Base-by-base conservation (phyloP, 495 filamentous ascomycete species). In the Sordaria brevicollis region DNA sequence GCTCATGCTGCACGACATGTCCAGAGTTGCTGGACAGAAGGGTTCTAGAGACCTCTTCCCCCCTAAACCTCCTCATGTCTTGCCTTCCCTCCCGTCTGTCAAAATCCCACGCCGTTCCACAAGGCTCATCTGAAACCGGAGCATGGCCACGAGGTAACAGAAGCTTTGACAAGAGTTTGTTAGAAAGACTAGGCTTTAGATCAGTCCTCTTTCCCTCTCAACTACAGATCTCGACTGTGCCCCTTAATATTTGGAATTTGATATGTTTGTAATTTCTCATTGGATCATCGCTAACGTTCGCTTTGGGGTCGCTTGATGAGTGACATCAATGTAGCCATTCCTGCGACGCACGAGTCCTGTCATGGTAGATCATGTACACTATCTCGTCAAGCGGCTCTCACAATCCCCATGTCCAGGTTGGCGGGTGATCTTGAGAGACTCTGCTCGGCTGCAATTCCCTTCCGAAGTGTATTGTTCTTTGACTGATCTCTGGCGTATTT, bases 81-180 rank as follows among this genome's bases (percentile, higher is more conserved):
- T 72, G 65, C 10, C 68, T 69, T 72, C 41, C 57, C 36, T 65
- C 54, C 68, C 71, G 54, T 75, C 77, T 77, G 73, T 73, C 71
- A 75, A 71, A 72, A 75, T 70, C 15, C 31, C 71, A 68, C 70
- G 71, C 41, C 21, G 71, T 73, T 68, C 69, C 65, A 75, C 71
- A 68, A 41, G 35, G 57, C 35, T 21, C 68, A 29, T 70, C 35
- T 73, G 69, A 71, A 66, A 73, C 71, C 11, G 49, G 49, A 62
- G 25, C 49, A 31, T 62, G 49, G 5, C 25, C 49, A 62, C 33
- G 25, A 31, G 49, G 49, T 62, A 62, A 54, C 49, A 62, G 25
- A 62, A 31, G 49, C 25, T 62, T 62, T 62, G 25, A 62, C 49
- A 3, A 62, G 49, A 31, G 2, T 62, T 62, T 62, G 49, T 62